Evolutionary conservation across 169 alveolate species (phyloP), one percentile per base, ranked within the genome.

Genomic region (Eimeria maxima): DNA sequence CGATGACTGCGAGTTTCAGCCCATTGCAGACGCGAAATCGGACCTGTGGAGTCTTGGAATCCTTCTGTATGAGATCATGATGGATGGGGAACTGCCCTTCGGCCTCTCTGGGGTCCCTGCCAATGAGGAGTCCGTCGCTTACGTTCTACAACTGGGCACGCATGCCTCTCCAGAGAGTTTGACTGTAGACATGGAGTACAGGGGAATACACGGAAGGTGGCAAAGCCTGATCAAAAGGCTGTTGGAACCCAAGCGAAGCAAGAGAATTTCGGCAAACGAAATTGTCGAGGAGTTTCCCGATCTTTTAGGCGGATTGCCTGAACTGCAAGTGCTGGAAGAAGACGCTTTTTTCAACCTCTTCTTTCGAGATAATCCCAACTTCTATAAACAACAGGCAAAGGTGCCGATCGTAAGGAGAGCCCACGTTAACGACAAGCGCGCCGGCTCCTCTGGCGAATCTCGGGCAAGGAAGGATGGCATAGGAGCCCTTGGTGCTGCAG

Each of bases 21-120:
- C 57, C 20, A 11, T 27, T 22, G 53, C 91, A 27, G 29, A 55
- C 74, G 53, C 91, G 22, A 55, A 29, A 45, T 2, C 91, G 29
- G 91, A 83, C 74, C 27, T 83, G 91, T 83, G 91, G 91, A 83
- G 91, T 27, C 47, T 83, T 6, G 91, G 91, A 8, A 16, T 83
- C 18, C 45, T 83, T 29, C 47, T 83, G 73, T 50, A 83, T 29
- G 73, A 83, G 71, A 83, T 83, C 50, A 14, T 83, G 91, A 83
- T 83, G 91, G 91, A 55, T 24, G 91, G 91, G 22, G 71, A 83
- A 55, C 47, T 83, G 47, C 91, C 91, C 0, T 83, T 50, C n/a
- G 71, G 71, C 73, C 91, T 83, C n/a, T 20, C 53, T 14, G 20
- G 27, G 10, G 6, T 83, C 20, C n/a, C 71, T 0, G 4, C 67